Conservation (phyloP, 441 rosid species). For the Mallotus repandus region DNA sequence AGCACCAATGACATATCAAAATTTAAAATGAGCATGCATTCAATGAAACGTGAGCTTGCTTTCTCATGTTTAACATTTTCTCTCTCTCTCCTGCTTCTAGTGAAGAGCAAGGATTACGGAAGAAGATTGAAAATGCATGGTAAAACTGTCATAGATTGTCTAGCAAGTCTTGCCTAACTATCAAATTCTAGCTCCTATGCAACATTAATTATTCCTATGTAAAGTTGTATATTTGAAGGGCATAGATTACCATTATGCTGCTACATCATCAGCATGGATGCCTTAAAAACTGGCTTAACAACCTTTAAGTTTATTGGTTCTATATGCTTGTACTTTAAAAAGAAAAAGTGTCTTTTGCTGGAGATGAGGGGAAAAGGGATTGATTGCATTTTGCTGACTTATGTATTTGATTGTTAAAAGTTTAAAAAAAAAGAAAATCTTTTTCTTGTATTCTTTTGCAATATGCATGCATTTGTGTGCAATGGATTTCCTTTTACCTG, state of each 20-base stretch:
- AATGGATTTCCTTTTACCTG: background rate
- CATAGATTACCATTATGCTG: background rate
- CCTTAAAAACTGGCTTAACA: background rate
- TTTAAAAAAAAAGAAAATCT: background rate
- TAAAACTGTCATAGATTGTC: background rate
- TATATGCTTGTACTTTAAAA: background rate
- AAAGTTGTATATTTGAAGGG: background rate
- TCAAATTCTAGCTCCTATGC: no score
- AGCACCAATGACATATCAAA: background rate
- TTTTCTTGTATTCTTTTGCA: background rate
- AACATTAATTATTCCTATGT: background rate
- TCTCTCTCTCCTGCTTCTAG: background rate
- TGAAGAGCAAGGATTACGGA: background rate
- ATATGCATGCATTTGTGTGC: background rate
- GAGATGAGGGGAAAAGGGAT: background rate
- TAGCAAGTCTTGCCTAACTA: no score
- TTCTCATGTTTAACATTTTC: background rate
- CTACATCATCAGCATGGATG: background rate
- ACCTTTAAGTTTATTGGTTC: background rate
- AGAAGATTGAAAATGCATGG: background rate
- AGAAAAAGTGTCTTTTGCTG: background rate
- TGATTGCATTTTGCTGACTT: background rate
- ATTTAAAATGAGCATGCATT: background rate
- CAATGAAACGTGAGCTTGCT: background rate
- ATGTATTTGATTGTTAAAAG: background rate